Conservation (phyloP, 257 asterid genomes). For the Fraxinus anomala region DNA sequence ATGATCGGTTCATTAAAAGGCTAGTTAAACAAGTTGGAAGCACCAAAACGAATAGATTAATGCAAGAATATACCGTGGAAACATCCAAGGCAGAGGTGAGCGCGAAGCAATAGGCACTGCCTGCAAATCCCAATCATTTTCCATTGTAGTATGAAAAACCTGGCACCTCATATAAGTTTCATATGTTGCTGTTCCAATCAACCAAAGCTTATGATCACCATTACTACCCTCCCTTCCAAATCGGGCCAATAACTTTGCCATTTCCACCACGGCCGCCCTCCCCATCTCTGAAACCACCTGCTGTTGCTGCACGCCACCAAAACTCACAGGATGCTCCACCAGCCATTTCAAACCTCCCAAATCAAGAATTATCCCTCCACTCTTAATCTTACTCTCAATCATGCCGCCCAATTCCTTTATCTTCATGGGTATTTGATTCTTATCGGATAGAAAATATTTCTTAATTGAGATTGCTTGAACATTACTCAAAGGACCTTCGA, state of each 20-base stretch:
- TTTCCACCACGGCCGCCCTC: slow-evolving; percentile 60
- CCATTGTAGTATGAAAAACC: slow-evolving; percentile 91
- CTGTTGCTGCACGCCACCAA: slow-evolving; percentile 47
- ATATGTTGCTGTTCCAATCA: slow-evolving; percentile 90
- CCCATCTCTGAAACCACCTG: slow-evolving; percentile 63
- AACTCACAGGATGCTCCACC: slow-evolving; percentile 62
- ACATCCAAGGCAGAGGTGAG: slow-evolving; percentile 67
- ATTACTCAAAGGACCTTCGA: slow-evolving; percentile 43
- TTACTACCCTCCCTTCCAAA: slow-evolving; percentile 38
- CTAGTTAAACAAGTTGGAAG: not conserved
- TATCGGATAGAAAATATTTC: slow-evolving; percentile 48
- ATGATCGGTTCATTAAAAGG: not conserved
- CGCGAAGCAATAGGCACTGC: slow-evolving; percentile 83
- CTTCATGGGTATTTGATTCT: slow-evolving; percentile 41
- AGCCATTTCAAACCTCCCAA: slow-evolving; percentile 98
- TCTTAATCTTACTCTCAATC: slow-evolving; percentile 50
- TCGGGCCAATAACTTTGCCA: slow-evolving; percentile 52
- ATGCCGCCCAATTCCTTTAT: slow-evolving; percentile 55
- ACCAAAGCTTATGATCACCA: slow-evolving; percentile 51
- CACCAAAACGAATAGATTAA: not conserved
- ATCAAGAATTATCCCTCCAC: slow-evolving; percentile 74
- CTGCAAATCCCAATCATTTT: slow-evolving; percentile 94
- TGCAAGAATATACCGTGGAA: slow-evolving; percentile 59
- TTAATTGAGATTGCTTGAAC: slow-evolving; percentile 53
- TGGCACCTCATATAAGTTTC: slow-evolving; percentile 96